phyloP scores from a whole-genome alignment of 768 basidiomycete species.

The Dentipellis fragilis region DNA sequence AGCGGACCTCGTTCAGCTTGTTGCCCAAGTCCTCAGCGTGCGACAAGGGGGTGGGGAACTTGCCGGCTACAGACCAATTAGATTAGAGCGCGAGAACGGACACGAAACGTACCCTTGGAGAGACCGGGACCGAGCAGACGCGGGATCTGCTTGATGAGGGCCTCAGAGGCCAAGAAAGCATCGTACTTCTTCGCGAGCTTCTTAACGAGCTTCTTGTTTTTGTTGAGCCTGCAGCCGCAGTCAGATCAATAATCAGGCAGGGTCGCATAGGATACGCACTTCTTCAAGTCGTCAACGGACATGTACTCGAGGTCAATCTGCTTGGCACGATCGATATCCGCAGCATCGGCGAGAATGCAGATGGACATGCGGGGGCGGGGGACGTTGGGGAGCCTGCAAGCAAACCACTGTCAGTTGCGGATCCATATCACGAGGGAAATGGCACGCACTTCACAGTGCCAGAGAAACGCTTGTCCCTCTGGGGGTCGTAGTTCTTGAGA shows the following conservation, averaged over 20 bases:
- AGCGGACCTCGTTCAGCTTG: conserved; percentile 93
- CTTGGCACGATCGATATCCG: conserved; percentile 97
- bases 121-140: conserved; percentile 99
- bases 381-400: conserved; percentile 78
- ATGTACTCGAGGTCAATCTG: conserved; percentile 97
- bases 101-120: conserved; percentile 68
- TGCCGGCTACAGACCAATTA: conserved; percentile 58
- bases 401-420: neutral
- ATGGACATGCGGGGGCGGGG: conserved; percentile 99
- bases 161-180: conserved; percentile 94
- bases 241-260: neutral
- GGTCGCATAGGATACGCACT: conserved; percentile 39
- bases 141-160: conserved; percentile 98
- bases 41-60: conserved; percentile 96
- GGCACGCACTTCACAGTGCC: conserved; percentile 86
- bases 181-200: conserved; percentile 99
- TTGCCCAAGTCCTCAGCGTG: conserved; percentile 81
- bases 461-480: conserved; percentile 99
- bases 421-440: neutral
- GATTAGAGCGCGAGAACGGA: neutral
- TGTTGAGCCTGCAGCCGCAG: conserved; percentile 65
- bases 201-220: conserved; percentile 99
- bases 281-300: conserved; percentile 99
- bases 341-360: conserved; percentile 98
- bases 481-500: conserved; percentile 98